Evolutionary conservation across 1,284 basidiomycete species (phyloP), one percentile per base, ranked within the genome.

Genomic region (Fomitopsis schrenkii): DNA sequence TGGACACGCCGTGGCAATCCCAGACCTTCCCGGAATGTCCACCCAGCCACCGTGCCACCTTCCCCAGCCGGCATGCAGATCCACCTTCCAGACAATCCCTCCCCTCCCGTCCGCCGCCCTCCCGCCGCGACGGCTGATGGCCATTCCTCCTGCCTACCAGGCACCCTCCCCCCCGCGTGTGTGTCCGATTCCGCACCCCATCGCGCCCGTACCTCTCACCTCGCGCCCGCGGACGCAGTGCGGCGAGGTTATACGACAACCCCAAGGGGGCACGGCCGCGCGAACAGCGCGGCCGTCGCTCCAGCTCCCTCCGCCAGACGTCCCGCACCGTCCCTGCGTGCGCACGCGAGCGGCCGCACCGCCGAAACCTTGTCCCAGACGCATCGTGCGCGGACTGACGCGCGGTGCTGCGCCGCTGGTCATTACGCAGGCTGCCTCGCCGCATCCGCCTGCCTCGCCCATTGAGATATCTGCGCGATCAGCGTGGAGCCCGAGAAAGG

Each of bases 51-150:
- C 4, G 9, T 26, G n/a, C 9, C 26, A 36, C 14, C 38, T 42
- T 44, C 58, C 52, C 6, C 36, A 26, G 10, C 14, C 1, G 58
- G 55, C 52, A 54, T 42, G 60, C 44, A 54, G 50, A 61, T 61
- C 60, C 17, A 22, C 9, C 59, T 59, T 53, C 45, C 48, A 59
- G 57, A 59, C 48, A 59, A 59, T 59, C 57, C 45, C 42, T 28
- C 44, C 38, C 30, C 10, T 22, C 22, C 22, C 22, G 22, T 22
- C 22, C 22, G 22, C 22, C 22, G 10, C 19, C 55, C 55, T 52
- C 22, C 30, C n/a, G 50, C 35, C 28, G 26, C 50, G 26, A 22
- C 7, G 2, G n/a, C 44, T 36, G 35, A 36, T 36, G 35, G 1
- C 35, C 35, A 6, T 7, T 36, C 35, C 35, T 12, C 35, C 44